phyloP scores from a whole-genome alignment of 179 eudicot genomes.

The Actinidia chinensis region DNA sequence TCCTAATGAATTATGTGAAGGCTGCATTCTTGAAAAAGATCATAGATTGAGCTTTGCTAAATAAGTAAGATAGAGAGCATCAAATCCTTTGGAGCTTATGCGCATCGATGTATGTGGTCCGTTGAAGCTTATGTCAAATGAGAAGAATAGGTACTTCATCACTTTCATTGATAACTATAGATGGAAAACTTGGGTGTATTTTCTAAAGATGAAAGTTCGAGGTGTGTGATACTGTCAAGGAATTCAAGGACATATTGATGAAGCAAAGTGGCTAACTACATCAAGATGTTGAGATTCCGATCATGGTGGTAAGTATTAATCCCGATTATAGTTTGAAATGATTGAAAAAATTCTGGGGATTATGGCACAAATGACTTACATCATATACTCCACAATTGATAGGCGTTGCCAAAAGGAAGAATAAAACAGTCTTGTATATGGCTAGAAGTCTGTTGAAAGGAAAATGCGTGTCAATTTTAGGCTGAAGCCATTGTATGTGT shows the following conservation, averaged over 20 bases:
- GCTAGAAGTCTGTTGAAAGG: not conserved
- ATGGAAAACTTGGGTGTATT: not conserved
- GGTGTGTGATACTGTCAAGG: not conserved
- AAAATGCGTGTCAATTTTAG: constrained; percentile 19
- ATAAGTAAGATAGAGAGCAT: not conserved
- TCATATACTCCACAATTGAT: not conserved
- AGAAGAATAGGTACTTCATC: not conserved
- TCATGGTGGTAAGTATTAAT: not conserved
- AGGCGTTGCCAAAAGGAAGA: not conserved
- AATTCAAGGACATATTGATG: not conserved
- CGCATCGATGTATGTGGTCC: not conserved
- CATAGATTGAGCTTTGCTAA: not conserved
- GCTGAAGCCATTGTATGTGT: constrained; percentile 4
- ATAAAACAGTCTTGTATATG: constrained; percentile 3
- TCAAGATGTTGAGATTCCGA: not conserved
- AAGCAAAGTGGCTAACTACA: not conserved
- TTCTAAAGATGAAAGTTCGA: not conserved
- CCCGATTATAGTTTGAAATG: too few relatives aligned
- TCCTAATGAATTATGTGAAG: not conserved
- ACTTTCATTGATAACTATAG: not conserved
- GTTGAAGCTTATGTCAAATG: not conserved
- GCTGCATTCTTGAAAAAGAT: not conserved
- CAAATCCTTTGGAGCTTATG: not conserved
- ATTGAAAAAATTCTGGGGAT: too few relatives aligned
- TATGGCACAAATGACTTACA: not conserved